phyloP scores from a whole-genome alignment of 345 rosid genomes.

The Tarenaya hassleriana region DNA sequence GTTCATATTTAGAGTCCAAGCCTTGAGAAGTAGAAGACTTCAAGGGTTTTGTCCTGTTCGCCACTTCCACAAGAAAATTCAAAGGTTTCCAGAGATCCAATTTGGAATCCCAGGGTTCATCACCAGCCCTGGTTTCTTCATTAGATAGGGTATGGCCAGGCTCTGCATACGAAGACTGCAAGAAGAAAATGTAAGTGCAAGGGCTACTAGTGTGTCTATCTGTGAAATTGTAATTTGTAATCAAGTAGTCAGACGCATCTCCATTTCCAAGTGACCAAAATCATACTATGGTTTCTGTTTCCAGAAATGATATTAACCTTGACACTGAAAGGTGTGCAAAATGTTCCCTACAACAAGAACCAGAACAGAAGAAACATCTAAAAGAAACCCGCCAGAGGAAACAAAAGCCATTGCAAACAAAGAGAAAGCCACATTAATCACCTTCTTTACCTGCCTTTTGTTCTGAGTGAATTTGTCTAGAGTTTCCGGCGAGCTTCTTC shows the following conservation, averaged over 20 bases:
- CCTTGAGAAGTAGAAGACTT: conserved; percentile 58
- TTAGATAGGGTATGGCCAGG: conserved; percentile 31
- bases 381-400: too few species aligned
- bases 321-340: conserved; percentile 10
- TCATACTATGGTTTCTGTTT: background rate
- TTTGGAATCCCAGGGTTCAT: conserved; percentile 55
- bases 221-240: conserved; percentile 6
- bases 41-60: conserved; percentile 70
- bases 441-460: conserved; percentile 60
- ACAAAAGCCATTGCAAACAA: background rate
- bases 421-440: conserved; percentile 13
- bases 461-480: conserved; percentile 43
- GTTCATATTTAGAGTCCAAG: conserved; percentile 36
- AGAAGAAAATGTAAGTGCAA: conserved; percentile 2
- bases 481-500: conserved; percentile 66
- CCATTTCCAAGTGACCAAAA: background rate
- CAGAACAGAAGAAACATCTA: conserved; percentile 11
- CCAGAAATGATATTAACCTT: conserved; percentile 3
- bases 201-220: background rate
- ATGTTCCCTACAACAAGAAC: conserved; percentile 12
- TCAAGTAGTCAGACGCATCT: conserved; percentile 5
- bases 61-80: conserved; percentile 89
- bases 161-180: conserved; percentile 47
- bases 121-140: conserved; percentile 36
- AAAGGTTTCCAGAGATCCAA: conserved; percentile 81